phyloP scores from a whole-genome alignment of 768 basidiomycete species.

The Crepidotus variabilis region DNA sequence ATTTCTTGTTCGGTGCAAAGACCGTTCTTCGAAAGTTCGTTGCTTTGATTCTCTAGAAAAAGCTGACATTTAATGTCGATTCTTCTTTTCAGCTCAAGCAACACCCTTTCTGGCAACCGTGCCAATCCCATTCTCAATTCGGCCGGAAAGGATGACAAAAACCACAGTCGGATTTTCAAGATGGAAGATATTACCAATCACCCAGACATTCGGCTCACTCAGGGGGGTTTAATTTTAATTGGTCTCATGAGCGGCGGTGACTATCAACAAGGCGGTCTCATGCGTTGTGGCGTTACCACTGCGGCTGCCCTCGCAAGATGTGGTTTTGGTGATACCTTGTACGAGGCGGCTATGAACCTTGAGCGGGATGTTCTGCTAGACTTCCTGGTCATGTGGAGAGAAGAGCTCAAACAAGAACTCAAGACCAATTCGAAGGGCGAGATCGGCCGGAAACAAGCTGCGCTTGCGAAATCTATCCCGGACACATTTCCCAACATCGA shows the following conservation, averaged over 20 bases:
- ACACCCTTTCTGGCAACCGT: conserved; percentile 69
- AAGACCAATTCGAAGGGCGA: conserved; percentile 63
- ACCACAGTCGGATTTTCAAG: conserved; percentile 52
- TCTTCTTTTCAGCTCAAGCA: conserved; percentile 49
- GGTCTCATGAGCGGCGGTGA: conserved; percentile 89
- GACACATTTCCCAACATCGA: conserved; percentile 70
- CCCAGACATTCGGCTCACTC: conserved; percentile 43
- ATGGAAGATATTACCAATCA: conserved; percentile 35
- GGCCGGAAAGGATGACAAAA: conserved; percentile 69
- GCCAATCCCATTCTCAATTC: conserved; percentile 60
- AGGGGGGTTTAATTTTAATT: conserved; percentile 78
- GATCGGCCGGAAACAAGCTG: conserved; percentile 59
- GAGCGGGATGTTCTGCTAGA: conserved; percentile 37
- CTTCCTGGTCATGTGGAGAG: conserved; percentile 64
- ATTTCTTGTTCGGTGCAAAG: conserved; percentile 82
- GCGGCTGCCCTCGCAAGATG: conserved; percentile 78
- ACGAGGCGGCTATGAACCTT: conserved; percentile 52
- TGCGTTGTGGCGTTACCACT: conserved; percentile 64
- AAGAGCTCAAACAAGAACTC: conserved; percentile 58
- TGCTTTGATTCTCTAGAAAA: not conserved
- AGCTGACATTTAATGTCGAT: conserved; percentile 1
- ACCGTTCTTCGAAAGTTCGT: conserved; percentile 82
- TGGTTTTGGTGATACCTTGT: conserved; percentile 72
- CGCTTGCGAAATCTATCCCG: conserved; percentile 62
- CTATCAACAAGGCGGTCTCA: conserved; percentile 71